A percentile compares a stretch with the other conserved stretches of the same genome.
These are phyloP conservation scores for Euptelea pleiosperma DNA, from an alignment of 164 flowering plant genomes.

Conservation along the genomic window DNA sequence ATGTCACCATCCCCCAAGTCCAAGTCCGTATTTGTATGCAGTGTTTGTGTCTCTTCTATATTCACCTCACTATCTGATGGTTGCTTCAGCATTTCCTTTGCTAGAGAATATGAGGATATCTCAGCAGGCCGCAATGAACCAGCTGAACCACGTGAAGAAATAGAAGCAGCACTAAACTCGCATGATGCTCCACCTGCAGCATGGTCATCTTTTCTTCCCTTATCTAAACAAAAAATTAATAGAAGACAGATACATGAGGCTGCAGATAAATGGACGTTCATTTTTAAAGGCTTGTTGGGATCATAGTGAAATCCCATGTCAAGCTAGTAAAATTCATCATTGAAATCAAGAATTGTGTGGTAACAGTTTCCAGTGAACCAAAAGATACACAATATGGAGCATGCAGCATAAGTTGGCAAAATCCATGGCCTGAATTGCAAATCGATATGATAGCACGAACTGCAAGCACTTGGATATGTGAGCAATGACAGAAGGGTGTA, in stretches of 20 bases:
- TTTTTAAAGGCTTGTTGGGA: not conserved
- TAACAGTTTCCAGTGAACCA: too few species aligned
- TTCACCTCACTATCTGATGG: constrained; percentile 1
- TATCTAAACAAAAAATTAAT: constrained; percentile 2
- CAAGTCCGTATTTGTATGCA: constrained; percentile 6
- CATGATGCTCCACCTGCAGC: constrained; percentile 5
- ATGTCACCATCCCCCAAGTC: constrained; percentile 8
- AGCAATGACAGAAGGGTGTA: too few species aligned
- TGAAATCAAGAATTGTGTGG: too few species aligned
- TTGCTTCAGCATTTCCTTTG: constrained; percentile 3
- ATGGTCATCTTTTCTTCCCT: constrained; percentile 11
- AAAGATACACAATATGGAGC: too few species aligned
- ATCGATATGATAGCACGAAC: too few species aligned
- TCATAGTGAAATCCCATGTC: too few species aligned
- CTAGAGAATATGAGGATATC: constrained; percentile 11
- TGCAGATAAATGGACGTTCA: not conserved
- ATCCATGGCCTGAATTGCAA: too few species aligned
- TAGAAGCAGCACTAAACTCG: constrained; percentile 11
- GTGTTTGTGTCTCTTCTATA: constrained; percentile 4
- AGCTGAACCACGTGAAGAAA: constrained; percentile 30
- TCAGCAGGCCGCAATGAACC: constrained; percentile 11
- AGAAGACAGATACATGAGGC: not conserved
- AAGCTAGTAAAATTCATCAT: too few species aligned
- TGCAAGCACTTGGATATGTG: too few species aligned
- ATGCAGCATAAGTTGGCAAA: too few species aligned